Evolutionary conservation across 1,284 basidiomycete genomes (phyloP), one percentile per base, ranked within the genome.

Genomic region (Cystobasidium slooffiae): DNA sequence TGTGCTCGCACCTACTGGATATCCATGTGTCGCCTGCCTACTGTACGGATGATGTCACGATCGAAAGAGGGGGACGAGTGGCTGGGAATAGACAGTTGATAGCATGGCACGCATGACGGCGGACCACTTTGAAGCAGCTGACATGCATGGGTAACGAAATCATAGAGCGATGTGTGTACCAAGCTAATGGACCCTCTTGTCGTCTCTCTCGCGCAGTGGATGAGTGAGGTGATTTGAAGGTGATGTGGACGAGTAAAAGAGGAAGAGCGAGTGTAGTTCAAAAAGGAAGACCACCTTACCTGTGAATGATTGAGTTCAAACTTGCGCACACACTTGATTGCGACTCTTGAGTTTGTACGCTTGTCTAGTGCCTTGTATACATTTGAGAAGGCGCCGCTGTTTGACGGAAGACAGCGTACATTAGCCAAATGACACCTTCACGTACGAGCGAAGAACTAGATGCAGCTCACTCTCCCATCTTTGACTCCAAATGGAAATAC

Each of bases 301-400:
- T 99, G 96, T 14, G 91, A 91, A 61, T 92, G 88, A 82, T 92
- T 97, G 75, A 98, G 86, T 81, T 99, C 97, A 81, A 89, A 96
- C 83, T 99, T 99, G 80, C 97, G 91, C 66, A 99, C 97, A 72
- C 67, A 83, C 85, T 76, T 81, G 92, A 94, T 88, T 77, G 97
- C 97, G 46, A 97, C 92, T 83, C 91, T 92, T 81, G 89, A 86
- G 20, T 90, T 89, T 18, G 90, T 90, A 68, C 86, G 84, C 72
- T 88, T 84, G 83, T 97, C 92, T 68, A 91, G 80, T 2, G 94
- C 97, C 82, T 93, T 94, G 87, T 97, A 99, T 3, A 99, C 97
- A 81, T 97, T 94, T 12, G 96, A 98, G 83, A 99, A 99, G 49
- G 97, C 97, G 77, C 97, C 97, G 80, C 92, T 93, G 76, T 67